These are phyloP conservation scores for Teratosphaeria nubilosa DNA, from an alignment of 2,329 filamentous ascomycete genomes.

Conservation along the genomic window DNA sequence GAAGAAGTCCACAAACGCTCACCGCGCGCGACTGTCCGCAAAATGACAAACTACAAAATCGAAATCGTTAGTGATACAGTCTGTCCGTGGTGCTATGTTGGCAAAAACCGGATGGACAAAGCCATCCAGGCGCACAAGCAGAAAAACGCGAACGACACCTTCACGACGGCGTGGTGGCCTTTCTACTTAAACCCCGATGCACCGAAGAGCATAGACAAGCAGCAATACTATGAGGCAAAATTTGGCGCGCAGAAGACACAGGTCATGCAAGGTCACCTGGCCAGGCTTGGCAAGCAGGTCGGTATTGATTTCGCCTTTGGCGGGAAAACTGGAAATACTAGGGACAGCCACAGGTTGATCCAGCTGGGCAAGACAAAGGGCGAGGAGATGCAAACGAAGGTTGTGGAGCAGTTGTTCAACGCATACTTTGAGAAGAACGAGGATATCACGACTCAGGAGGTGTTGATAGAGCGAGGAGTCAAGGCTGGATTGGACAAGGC, in stretches of 20 bases:
- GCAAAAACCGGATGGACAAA: slow-evolving; percentile 62
- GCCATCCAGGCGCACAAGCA: slow-evolving; percentile 54
- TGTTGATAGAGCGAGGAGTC: slow-evolving; percentile 31
- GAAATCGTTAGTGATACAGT: slow-evolving; percentile 72
- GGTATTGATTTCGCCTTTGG: slow-evolving; percentile 66
- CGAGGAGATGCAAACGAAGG: slow-evolving; percentile 45
- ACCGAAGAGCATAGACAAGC: slow-evolving; percentile 44
- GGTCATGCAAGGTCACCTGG: slow-evolving; percentile 49
- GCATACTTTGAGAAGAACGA: slow-evolving; percentile 42
- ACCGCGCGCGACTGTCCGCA: slow-evolving; percentile 12
- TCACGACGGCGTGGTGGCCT: slow-evolving; percentile 64
- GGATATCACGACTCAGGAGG: slow-evolving; percentile 35
- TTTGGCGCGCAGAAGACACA: slow-evolving; percentile 51
- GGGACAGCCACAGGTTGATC: slow-evolving; percentile 68
- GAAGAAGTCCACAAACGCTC: background rate
- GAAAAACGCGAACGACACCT: slow-evolving; percentile 55
- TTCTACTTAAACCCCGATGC: slow-evolving; percentile 68
- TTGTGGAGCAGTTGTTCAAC: slow-evolving; percentile 54
- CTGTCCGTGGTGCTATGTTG: slow-evolving; percentile 69
- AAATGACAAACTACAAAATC: slow-evolving; percentile 63
- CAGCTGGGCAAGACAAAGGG: slow-evolving; percentile 54
- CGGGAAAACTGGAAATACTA: slow-evolving; percentile 63
- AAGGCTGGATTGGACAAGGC: slow-evolving; percentile 34
- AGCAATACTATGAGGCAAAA: slow-evolving; percentile 49
- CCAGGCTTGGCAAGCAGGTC: slow-evolving; percentile 48